Conservation (phyloP, 2,329 filamentous ascomycete species). For the Arthrobotrys sinensis region DNA sequence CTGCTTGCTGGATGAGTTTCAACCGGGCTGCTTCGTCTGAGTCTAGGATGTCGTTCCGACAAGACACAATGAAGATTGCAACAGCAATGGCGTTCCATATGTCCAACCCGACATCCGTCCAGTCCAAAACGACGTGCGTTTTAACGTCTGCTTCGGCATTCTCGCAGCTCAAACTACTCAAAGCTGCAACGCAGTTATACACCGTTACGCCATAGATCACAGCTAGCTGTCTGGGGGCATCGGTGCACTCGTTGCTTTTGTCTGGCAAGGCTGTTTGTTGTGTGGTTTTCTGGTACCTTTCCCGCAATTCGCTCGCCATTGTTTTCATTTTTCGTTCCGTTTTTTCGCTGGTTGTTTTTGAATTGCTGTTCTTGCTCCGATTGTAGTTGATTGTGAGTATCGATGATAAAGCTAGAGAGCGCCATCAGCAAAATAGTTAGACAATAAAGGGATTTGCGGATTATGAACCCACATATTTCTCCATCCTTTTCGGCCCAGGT, state of each 20-base stretch:
- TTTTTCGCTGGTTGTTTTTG: conserved; percentile 47
- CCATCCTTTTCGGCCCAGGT: conserved; percentile 57
- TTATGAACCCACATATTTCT: conserved; percentile 42
- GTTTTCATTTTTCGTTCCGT: conserved; percentile 54
- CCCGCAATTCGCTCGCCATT: conserved; percentile 42
- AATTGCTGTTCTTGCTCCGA: conserved; percentile 45
- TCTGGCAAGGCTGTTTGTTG: neutral
- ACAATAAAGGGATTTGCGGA: neutral
- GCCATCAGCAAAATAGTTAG: neutral
- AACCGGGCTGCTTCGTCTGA: conserved; percentile 49
- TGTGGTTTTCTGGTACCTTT: neutral
- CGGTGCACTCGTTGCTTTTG: neutral
- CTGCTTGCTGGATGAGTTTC: conserved; percentile 36
- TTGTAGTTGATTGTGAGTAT: conserved; percentile 52
- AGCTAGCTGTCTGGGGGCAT: conserved; percentile 11
- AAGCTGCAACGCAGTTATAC: conserved; percentile 52
- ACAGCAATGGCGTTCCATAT: conserved; percentile 58
- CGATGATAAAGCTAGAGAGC: conserved; percentile 32
- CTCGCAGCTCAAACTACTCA: conserved; percentile 49
- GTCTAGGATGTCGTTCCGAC: conserved; percentile 58
- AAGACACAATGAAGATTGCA: conserved; percentile 52
- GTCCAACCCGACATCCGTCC: conserved; percentile 55
- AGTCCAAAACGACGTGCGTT: conserved; percentile 49
- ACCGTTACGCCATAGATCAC: conserved; percentile 56
- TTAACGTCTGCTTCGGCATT: conserved; percentile 37